Evolutionary conservation across 306 rosid genomes (phyloP), one percentile per base, ranked within the genome.

Genomic region (Cicer cuneatum): DNA sequence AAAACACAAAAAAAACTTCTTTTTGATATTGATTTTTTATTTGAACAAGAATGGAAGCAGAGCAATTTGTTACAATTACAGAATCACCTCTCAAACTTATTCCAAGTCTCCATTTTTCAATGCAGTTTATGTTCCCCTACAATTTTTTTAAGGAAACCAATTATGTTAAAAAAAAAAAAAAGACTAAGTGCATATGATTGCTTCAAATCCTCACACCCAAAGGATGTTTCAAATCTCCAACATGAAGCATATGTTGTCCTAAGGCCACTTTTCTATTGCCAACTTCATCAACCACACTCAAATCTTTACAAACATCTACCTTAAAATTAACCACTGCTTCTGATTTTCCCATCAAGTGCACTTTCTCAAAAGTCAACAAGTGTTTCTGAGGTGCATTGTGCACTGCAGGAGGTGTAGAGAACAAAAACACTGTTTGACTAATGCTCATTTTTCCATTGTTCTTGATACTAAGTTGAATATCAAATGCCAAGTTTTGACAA

Each of bases 281-380:
- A 69, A 81, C 42, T 83, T 95, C 99, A 84, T 95, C 99, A 41
- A 87, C 95, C 56, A 92, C 66, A 24, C 96, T 90, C 83, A 95
- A 78, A 78, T 95, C 98, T 66, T 89, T 90, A 76, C 99, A 95
- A 71, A 92, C 93, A 84, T 89, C 89, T 13, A 95, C 93, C 37
- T 85, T 86, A 72, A 95, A 92, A 49, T 65, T 89, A 35, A 92
- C 92, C 61, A 86, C 0, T 6, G 90, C 47, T 66, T 86, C 89
- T 43, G 86, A 66, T 67, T 82, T 79, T 70, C 78, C 86, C 7
- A 56, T 53, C 65, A 92, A 49, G 19, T 80, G 73, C 7, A 92
- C 85, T 80, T 92, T 95, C 85, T 92, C 88, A 49, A 92, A 95
- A 4, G 86, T 93, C 78, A 95, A 8, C 81, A 92, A 83, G 69